Conservation (phyloP, 169 alveolate species). For the Plasmodium blacklocki region DNA sequence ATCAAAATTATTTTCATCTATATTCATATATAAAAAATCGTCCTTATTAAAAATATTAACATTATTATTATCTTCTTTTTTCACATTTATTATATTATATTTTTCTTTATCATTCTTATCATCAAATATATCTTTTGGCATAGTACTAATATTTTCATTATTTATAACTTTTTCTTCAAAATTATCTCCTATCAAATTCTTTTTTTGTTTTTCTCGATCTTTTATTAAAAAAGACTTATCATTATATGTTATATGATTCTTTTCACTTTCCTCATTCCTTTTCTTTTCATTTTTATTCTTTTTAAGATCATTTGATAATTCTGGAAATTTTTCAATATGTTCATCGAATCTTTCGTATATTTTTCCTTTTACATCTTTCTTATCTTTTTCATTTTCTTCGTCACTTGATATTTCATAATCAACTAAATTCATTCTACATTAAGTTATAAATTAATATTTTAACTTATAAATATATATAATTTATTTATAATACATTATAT, state of each 20-base stretch:
- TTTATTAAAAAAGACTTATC: too few relatives aligned
- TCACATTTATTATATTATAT: neutral
- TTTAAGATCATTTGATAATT: too few relatives aligned
- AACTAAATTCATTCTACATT: constrained; percentile 57
- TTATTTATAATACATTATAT: neutral
- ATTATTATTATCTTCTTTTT: neutral
- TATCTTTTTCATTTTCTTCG: constrained; percentile 13
- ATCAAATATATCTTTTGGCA: neutral
- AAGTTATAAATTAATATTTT: neutral
- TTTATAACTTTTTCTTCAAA: neutral
- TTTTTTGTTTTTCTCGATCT: too few relatives aligned
- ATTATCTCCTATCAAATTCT: too few relatives aligned
- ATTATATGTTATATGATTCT: too few relatives aligned
- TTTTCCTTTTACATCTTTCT: neutral
- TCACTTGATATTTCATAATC: constrained; percentile 75
- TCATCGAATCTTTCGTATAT: neutral
- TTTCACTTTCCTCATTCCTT: too few relatives aligned
- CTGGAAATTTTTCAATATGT: too few relatives aligned
- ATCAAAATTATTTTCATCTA: constrained; percentile 74
- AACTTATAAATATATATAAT: neutral
- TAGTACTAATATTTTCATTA: constrained; percentile 4
- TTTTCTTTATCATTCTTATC: neutral
- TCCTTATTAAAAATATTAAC: neutral
- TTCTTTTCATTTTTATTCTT: too few relatives aligned
- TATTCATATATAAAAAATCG: constrained; percentile 26